Conservation (phyloP, 2,329 filamentous ascomycete genomes). For the Hypoxylon rubiginosum region DNA sequence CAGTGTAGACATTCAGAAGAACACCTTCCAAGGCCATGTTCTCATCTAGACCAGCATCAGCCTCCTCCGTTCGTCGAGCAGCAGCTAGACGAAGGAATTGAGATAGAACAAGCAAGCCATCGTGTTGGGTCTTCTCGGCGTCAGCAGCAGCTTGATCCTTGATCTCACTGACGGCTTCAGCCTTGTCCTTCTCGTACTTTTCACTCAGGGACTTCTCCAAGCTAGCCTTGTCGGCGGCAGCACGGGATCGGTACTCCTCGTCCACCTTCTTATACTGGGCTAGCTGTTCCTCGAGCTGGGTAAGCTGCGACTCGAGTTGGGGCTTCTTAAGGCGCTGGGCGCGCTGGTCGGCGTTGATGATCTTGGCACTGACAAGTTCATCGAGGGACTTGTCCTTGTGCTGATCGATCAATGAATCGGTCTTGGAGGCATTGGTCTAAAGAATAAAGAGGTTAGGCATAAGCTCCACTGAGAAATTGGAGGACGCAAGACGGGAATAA, state of each 20-base stretch:
- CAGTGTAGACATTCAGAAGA: constrained; percentile 82
- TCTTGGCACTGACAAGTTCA: constrained; percentile 76
- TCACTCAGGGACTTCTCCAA: constrained; percentile 69
- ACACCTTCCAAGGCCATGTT: constrained; percentile 86
- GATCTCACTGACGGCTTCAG: constrained; percentile 65
- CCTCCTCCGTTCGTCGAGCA: constrained; percentile 78
- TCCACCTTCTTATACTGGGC: constrained; percentile 81
- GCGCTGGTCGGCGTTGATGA: constrained; percentile 86
- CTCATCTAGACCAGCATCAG: constrained; percentile 74
- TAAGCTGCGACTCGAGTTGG: constrained; percentile 74
- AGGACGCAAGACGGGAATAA: constrained; percentile 34
- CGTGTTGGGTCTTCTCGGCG: constrained; percentile 68
- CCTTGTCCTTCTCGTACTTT: constrained; percentile 67
- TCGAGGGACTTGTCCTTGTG: constrained; percentile 79
- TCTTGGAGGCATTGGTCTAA: constrained; percentile 78
- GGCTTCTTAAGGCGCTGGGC: constrained; percentile 84
- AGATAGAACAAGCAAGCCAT: constrained; percentile 77
- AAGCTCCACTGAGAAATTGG: constrained; percentile 6
- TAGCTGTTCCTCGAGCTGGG: constrained; percentile 80
- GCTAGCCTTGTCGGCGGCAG: constrained; percentile 70
- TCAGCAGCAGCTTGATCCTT: constrained; percentile 69
- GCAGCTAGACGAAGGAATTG: constrained; percentile 86
- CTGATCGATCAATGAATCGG: constrained; percentile 76
- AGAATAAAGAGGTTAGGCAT: constrained; percentile 29
- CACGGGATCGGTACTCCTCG: constrained; percentile 75